Evolutionary conservation across 768 basidiomycete genomes (phyloP).

Genomic region (Leccinum imitatum): DNA sequence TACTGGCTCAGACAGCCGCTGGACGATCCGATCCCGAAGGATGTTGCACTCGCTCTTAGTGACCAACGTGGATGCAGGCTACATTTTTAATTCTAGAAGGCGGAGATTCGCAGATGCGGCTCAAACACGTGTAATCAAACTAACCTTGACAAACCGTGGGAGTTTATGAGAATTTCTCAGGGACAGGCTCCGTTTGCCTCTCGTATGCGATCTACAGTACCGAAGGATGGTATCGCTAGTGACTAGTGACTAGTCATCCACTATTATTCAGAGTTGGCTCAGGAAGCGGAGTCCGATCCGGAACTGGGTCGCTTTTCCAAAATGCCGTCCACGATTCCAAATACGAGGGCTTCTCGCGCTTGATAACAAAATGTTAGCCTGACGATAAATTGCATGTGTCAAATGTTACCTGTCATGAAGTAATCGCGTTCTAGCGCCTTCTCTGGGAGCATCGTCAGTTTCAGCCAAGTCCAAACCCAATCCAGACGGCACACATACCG

Average conservation of each 20-base stretch:
- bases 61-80: constrained; percentile 9
- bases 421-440: constrained; percentile 91
- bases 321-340: constrained; percentile 93
- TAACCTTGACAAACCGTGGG: constrained; percentile 16
- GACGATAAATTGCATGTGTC: constrained; percentile 14
- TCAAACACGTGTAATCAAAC: constrained; percentile 26
- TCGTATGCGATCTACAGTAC: constrained; percentile 5
- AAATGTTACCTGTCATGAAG: constrained; percentile 79
- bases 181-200: neutral
- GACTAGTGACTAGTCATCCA: neutral
- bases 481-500: constrained; percentile 47
- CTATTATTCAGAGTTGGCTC: constrained; percentile 7
- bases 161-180: constrained; percentile 20
- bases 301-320: constrained; percentile 71
- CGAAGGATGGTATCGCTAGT: constrained; percentile 7
- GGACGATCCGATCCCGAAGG: constrained; percentile 27
- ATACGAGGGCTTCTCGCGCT: constrained; percentile 86
- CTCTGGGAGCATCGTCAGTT: constrained; percentile 46
- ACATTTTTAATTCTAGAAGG: constrained; percentile 19
- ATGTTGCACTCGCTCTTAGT: constrained; percentile 9
- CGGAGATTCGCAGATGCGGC: constrained; percentile 24
- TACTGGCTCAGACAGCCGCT: constrained; percentile 4
- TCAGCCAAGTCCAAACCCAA: constrained; percentile 24
- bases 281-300: constrained; percentile 36
- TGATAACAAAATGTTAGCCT: constrained; percentile 26